Percentiles rank a stretch among this genome's conserved stretches.
Evolutionary conservation across 2,329 filamentous ascomycete genomes (phyloP).

Genomic region (Canariomyces notabilis): DNA sequence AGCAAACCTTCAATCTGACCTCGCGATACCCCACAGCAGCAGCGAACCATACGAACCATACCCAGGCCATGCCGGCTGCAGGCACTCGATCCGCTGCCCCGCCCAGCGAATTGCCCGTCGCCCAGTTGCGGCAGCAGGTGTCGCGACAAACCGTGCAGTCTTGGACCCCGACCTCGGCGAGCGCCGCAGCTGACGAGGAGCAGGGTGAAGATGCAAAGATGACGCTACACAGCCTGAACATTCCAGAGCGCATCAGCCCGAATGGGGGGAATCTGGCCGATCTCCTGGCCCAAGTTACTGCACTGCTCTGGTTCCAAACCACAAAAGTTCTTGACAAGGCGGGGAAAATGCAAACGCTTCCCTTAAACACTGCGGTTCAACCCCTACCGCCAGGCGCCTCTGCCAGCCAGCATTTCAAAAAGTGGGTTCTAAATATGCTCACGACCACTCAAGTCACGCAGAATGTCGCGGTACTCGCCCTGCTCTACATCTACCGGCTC

Average conservation of each 20-base stretch:
- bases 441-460: constrained; percentile 94
- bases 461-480: constrained; percentile 84
- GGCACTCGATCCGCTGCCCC: constrained; percentile 3
- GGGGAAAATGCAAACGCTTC: constrained; percentile 51
- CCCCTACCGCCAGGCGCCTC: constrained; percentile 66
- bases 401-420: constrained; percentile 75
- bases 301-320: constrained; percentile 95
- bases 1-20: constrained; percentile 16
- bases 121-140: constrained; percentile 8
- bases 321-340: constrained; percentile 72
- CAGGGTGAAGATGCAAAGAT: constrained; percentile 40
- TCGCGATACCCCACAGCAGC: constrained; percentile 12
- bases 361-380: constrained; percentile 38
- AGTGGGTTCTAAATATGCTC: constrained; percentile 89
- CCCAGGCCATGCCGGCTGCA: constrained; percentile 2
- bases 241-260: constrained; percentile 70
- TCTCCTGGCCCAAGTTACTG: constrained; percentile 87
- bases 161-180: constrained; percentile 33
- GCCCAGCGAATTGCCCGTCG: not conserved
- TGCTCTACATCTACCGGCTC: constrained; percentile 88
- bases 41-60: constrained; percentile 5
- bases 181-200: constrained; percentile 25
- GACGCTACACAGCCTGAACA: constrained; percentile 58
- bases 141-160: constrained; percentile 34
- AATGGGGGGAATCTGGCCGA: constrained; percentile 73